phyloP scores from a whole-genome alignment of 2,329 filamentous ascomycete genomes.

The Penicillium psychrosexuale region DNA sequence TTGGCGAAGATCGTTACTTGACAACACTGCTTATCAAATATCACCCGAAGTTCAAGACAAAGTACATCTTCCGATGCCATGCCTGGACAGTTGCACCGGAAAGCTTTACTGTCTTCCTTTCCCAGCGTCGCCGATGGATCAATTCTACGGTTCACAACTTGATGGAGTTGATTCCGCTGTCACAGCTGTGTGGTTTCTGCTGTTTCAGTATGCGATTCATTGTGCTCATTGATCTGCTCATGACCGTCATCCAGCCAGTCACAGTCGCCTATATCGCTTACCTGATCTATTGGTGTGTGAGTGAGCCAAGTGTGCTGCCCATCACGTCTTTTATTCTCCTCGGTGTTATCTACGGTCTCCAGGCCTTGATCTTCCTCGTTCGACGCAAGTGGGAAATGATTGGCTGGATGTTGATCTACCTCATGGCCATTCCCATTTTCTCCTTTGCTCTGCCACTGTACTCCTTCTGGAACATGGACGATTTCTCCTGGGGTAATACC shows the following conservation, averaged over 20 bases:
- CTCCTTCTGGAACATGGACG: slow-evolving; percentile 99
- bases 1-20: slow-evolving; percentile 96
- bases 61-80: slow-evolving; percentile 88
- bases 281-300: slow-evolving; percentile 70
- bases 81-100: slow-evolving; percentile 98
- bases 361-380: slow-evolving; percentile 94
- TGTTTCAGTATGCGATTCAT: slow-evolving; percentile 99
- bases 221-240: slow-evolving; percentile 89
- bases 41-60: slow-evolving; percentile 94
- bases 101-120: slow-evolving; percentile 90
- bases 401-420: slow-evolving; percentile 97
- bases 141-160: slow-evolving; percentile 99
- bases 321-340: slow-evolving; percentile 85
- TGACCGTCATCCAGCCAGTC: slow-evolving; percentile 87
- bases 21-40: slow-evolving; percentile 91
- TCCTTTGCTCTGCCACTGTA: slow-evolving; percentile 86
- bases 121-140: slow-evolving; percentile 98
- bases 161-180: slow-evolving; percentile 87
- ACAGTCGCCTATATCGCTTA: slow-evolving; percentile 87
- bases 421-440: slow-evolving; percentile 87
- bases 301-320: slow-evolving; percentile 65
- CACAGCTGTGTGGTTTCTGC: slow-evolving; percentile 97
- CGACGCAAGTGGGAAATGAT: slow-evolving; percentile 99
- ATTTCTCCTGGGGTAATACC: slow-evolving; percentile 99
- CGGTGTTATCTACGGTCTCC: slow-evolving; percentile 93